Conservation (phyloP, 805 yeast species). For the Nakazawaea ishiwadae region DNA sequence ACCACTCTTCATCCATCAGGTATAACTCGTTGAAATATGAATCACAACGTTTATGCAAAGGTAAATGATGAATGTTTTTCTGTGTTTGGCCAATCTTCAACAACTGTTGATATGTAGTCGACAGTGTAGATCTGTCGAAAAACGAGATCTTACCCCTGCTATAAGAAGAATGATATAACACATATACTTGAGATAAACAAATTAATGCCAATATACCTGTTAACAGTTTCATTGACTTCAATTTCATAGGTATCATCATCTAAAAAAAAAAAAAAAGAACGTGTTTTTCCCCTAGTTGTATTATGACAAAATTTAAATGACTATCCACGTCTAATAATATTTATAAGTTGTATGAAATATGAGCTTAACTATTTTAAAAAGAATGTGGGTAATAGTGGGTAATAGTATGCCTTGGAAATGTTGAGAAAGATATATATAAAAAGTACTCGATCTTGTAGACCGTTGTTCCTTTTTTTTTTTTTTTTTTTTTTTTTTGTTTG, state of each 20-base stretch:
- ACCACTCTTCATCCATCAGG: constrained; percentile 11
- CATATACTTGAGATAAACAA: constrained; percentile 7
- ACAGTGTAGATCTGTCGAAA: constrained; percentile 11
- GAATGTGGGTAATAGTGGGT: no score
- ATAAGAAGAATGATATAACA: constrained; percentile 2
- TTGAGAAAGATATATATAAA: no score
- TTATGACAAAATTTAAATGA: not conserved
- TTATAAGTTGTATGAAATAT: no score
- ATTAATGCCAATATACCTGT: constrained; percentile 7
- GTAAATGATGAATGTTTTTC: constrained; percentile 3
- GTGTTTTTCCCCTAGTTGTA: not conserved
- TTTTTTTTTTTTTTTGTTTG: no score
- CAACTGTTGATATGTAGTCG: constrained; percentile 12
- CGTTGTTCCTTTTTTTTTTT: no score
- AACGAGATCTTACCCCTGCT: constrained; percentile 3
- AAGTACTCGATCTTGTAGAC: no score
- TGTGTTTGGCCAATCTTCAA: constrained; percentile 5
- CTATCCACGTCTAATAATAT: no score
- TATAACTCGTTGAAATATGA: constrained; percentile 12
- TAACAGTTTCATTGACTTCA: constrained; percentile 3
- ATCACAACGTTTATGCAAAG: constrained; percentile 7
- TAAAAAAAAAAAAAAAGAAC: not conserved
- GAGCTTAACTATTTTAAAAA: no score
- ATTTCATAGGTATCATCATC: constrained; percentile 8
- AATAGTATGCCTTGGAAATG: no score